phyloP scores from a whole-genome alignment of 768 basidiomycete species.

The Auricularia sp. region DNA sequence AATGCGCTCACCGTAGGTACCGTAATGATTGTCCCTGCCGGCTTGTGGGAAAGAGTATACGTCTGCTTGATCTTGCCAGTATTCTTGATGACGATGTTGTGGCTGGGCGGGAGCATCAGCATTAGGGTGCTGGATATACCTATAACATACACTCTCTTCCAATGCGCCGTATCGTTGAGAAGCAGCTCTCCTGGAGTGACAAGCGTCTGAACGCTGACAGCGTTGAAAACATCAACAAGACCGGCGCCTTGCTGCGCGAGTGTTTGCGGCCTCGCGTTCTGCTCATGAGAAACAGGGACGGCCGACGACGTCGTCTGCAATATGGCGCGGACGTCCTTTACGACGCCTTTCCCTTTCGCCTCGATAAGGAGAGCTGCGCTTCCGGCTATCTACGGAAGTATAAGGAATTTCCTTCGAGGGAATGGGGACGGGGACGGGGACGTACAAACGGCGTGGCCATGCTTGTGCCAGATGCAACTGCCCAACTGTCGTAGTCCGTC shows the following conservation, averaged over 20 bases:
- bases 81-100: constrained; percentile 2
- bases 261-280: background rate
- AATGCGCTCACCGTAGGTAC: background rate
- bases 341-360: constrained; percentile 5
- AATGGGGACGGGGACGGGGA: background rate
- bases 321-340: constrained; percentile 5
- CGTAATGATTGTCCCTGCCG: constrained; percentile 1
- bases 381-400: background rate
- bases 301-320: background rate
- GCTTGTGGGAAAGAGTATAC: background rate
- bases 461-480: background rate
- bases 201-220: constrained; percentile 18
- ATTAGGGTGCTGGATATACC: too few species aligned
- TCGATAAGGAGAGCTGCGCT: constrained; percentile 3
- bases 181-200: constrained; percentile 24
- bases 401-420: too few species aligned
- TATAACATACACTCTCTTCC: background rate
- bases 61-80: constrained; percentile 3
- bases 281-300: background rate
- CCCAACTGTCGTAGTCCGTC: background rate
- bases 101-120: background rate
- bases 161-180: constrained; percentile 21
- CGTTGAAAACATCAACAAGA: constrained; percentile 13
- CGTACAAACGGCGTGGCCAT: background rate
- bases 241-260: constrained; percentile 5